These are phyloP conservation scores for Ceratobasidium sp. DNA, from an alignment of 1,284 basidiomycete genomes.

Conservation along the genomic window DNA sequence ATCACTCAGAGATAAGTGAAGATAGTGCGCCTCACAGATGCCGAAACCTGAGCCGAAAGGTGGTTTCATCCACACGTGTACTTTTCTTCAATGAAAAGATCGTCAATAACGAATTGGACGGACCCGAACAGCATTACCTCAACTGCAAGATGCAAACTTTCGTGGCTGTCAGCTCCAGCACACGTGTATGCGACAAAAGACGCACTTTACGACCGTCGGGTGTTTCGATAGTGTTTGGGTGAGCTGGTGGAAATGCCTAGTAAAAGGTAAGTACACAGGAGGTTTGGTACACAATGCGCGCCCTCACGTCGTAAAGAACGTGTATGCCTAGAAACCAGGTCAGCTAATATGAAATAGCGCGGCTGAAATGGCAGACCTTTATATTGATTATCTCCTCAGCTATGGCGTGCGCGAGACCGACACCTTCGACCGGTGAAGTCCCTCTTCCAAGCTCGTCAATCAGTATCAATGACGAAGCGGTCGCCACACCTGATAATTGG, in stretches of 20 bases:
- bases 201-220: conserved; percentile 78
- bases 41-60: conserved; percentile 44
- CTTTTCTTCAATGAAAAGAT: conserved; percentile 44
- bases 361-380: conserved; percentile 62
- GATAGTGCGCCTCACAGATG: conserved; percentile 39
- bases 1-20: not conserved
- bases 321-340: conserved; percentile 67
- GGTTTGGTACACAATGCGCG: not conserved
- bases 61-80: conserved; percentile 9
- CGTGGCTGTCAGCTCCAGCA: conserved; percentile 31
- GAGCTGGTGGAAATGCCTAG: conserved; percentile 77
- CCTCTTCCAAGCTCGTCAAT: conserved; percentile 93
- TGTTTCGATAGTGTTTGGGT: conserved; percentile 74
- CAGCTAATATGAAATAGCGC: not conserved
- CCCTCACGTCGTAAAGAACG: conserved; percentile 88
- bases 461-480: conserved; percentile 76
- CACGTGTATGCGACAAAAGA: conserved; percentile 43
- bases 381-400: conserved; percentile 83
- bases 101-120: not conserved
- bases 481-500: conserved; percentile 70
- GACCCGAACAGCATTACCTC: conserved; percentile 62
- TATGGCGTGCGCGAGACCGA: conserved; percentile 92
- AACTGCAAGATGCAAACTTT: conserved; percentile 82
- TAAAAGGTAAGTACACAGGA: not conserved
- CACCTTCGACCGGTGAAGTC: conserved; percentile 85